Percentiles rank a stretch among this genome's conserved stretches.
Evolutionary conservation across 169 alveolate genomes (phyloP).

Genomic region (Plasmodium fragile): DNA sequence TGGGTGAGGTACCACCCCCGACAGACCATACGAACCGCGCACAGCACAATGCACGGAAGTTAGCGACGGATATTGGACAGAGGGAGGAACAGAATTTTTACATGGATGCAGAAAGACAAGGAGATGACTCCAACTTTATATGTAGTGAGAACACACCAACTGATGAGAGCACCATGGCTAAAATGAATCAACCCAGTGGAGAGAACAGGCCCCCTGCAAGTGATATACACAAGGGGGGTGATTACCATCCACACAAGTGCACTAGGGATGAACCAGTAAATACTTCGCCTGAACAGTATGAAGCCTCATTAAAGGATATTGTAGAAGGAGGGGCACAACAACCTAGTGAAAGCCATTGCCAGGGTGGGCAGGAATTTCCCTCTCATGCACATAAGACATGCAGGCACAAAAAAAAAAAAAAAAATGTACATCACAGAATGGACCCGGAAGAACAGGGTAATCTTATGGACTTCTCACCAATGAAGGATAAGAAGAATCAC

Average conservation of each 20-base stretch:
- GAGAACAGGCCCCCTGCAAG: not conserved
- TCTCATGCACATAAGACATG: not conserved
- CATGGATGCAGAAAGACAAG: not conserved
- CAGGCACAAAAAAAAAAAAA: not conserved
- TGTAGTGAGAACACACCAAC: not conserved
- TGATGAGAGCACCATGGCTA: not conserved
- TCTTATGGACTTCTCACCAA: not conserved
- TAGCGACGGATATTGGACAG: not conserved
- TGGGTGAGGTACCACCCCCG: not conserved
- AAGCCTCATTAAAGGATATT: not conserved
- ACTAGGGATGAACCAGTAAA: not conserved
- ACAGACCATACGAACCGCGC: not conserved
- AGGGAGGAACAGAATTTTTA: not conserved
- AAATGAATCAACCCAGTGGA: not conserved
- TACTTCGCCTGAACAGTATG: not conserved
- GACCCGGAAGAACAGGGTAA: not conserved
- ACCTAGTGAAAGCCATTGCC: not conserved
- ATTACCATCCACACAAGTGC: not conserved
- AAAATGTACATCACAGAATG: not conserved
- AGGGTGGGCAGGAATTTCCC: not conserved
- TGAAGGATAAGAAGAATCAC: not conserved
- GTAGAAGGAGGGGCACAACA: not conserved
- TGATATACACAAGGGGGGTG: not conserved
- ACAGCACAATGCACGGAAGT: not conserved
- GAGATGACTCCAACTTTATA: not conserved